Conservation (phyloP, 2,329 filamentous ascomycete genomes). For the Monosporascus ibericus region DNA sequence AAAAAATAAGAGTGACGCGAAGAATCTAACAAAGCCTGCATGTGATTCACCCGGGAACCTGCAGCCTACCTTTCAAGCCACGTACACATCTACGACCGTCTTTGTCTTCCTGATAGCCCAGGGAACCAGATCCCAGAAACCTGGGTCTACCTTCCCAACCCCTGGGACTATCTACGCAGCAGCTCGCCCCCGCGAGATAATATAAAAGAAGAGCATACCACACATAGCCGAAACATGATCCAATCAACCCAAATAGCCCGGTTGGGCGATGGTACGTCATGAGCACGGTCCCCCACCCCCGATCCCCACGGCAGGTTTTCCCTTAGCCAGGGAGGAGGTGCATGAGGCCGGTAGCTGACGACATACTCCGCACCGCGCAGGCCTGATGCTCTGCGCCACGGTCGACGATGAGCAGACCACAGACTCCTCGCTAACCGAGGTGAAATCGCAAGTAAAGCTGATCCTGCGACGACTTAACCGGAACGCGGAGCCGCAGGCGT, state of each 20-base stretch:
- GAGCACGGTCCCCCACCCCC: not conserved
- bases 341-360: slow-evolving; percentile 10
- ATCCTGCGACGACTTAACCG: slow-evolving; percentile 82
- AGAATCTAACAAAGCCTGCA: not conserved
- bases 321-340: too few relatives aligned
- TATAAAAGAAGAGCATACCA: not conserved
- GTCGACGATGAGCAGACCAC: slow-evolving; percentile 78
- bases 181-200: too few relatives aligned
- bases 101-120: not conserved
- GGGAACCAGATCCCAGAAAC: not conserved
- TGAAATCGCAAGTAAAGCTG: slow-evolving; percentile 87
- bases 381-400: slow-evolving; percentile 89
- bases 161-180: not conserved
- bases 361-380: slow-evolving; percentile 37
- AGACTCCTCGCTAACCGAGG: slow-evolving; percentile 72
- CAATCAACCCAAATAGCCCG: slow-evolving; percentile 90
- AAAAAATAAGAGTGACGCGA: not conserved
- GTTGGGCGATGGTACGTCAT: slow-evolving; percentile 64
- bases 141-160: not conserved
- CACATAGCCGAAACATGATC: slow-evolving; percentile 55
- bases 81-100: slow-evolving; percentile 10
- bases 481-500: slow-evolving; percentile 85
- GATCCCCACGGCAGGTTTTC: not conserved
- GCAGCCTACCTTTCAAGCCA: slow-evolving; percentile 11
- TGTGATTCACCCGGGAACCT: slow-evolving; percentile 3